Base-by-base conservation (phyloP, 1,284 basidiomycete genomes). In the Rhodotorula glutinis region DNA sequence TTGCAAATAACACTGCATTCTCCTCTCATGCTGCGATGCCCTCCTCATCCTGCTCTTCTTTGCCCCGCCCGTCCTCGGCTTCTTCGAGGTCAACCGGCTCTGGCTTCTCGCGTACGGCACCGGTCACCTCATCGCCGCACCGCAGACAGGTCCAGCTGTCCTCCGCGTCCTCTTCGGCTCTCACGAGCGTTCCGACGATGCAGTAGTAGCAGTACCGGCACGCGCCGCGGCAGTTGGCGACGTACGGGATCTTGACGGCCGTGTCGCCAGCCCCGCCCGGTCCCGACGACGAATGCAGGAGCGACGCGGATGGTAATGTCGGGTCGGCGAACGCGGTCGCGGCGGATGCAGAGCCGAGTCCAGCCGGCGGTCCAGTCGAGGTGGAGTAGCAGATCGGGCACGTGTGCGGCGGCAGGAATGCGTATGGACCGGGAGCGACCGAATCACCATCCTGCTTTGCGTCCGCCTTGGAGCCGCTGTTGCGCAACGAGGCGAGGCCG, bases 351-450 rank as follows among this genome's bases (percentile, higher is more conserved):
- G 60, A 21, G 0, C 63, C 59, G 25, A 68, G 46, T 17, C 14
- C 11, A 3, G 67, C 52, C 1, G 70, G 54, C 17, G 65, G 57
- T 4, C 65, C 49, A n/a, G 7, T 52, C 2, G 57, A 23, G 8
- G 75, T 73, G 27, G 76, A 69, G 72, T 80, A 77, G 74, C 82
- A 83, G 52, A 82, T 79, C 9, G 81, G 78, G 64, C 82, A 83
- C 0, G 76, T 78, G 3, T 72, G 53, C 8, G 65, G 43, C 0
- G 80, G 77, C 21, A 82, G 76, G 55, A 75, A 65, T 13, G 78
- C 75, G 30, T 78, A 69, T 3, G 75, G 75, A 0, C 80, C 49
- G 21, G 67, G 57, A 13, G 76, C 70, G 17, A 62, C 67, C 61
- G 77, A 77, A 67, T 75, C 71, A 52, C 76, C 75, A 1, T 67